Evolutionary conservation across 345 rosid species (phyloP).

Genomic region (Cardiospermum halicacabum): DNA sequence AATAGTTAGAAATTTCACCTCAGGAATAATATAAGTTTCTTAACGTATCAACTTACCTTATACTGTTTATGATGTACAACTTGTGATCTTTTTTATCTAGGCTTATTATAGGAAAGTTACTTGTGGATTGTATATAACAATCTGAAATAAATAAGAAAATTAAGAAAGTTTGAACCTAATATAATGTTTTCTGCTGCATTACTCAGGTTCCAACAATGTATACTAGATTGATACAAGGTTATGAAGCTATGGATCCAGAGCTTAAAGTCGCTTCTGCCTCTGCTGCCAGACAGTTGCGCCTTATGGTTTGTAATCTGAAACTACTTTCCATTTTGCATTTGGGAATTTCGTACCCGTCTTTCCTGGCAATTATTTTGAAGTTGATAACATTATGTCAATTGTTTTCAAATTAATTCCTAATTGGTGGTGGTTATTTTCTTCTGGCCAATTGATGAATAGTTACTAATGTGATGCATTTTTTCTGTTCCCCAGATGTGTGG

Average conservation of each 20-base stretch:
- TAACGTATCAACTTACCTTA: not conserved
- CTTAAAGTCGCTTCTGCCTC: slow-evolving; percentile 60
- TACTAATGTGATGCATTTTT: not conserved
- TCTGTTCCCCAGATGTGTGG: slow-evolving; percentile 76
- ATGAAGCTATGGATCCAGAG: slow-evolving; percentile 79
- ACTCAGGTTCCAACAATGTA: slow-evolving; percentile 95
- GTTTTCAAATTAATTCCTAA: not conserved
- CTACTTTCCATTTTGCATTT: not conserved
- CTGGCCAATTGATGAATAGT: not conserved
- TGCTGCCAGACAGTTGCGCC: slow-evolving; percentile 74
- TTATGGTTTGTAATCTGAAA: slow-evolving; percentile 55
- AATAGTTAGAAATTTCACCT: not conserved
- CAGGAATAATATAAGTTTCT: not conserved
- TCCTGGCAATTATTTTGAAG: not conserved
- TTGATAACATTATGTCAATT: not conserved
- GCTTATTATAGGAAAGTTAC: not conserved
- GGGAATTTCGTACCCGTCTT: not conserved
- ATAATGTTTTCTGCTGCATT: slow-evolving; percentile 7
- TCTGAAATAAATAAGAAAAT: slow-evolving; percentile 1
- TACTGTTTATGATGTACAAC: not conserved
- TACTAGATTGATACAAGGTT: slow-evolving; percentile 92
- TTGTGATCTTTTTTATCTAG: not conserved
- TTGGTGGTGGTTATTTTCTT: slow-evolving; percentile 1
- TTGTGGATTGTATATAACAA: not conserved
- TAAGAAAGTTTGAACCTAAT: not conserved